phyloP scores from a whole-genome alignment of 768 basidiomycete species.

The Hydnomerulius pinastri region DNA sequence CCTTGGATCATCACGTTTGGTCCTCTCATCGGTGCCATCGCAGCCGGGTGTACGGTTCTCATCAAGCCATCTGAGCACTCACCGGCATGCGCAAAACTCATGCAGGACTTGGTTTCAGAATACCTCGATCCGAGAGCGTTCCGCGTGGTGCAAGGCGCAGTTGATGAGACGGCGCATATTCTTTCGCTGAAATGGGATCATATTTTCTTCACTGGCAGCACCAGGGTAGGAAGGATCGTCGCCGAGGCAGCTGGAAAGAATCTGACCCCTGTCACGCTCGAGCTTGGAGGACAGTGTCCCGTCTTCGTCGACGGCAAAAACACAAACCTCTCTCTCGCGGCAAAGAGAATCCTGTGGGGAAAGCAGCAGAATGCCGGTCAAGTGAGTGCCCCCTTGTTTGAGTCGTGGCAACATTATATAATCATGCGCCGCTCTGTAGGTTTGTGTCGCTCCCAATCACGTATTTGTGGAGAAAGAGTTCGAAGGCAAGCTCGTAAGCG shows the following conservation, averaged over 20 bases:
- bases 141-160: constrained; percentile 47
- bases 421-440: constrained; percentile 9
- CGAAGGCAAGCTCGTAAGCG: constrained; percentile 45
- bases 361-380: constrained; percentile 65
- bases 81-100: constrained; percentile 43
- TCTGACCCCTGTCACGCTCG: constrained; percentile 45
- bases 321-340: constrained; percentile 47
- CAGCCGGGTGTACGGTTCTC: constrained; percentile 61
- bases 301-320: constrained; percentile 39
- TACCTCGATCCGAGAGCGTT: constrained; percentile 50
- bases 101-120: constrained; percentile 52
- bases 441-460: constrained; percentile 41
- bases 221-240: constrained; percentile 38
- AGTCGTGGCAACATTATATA: not conserved
- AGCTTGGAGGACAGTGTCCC: constrained; percentile 39
- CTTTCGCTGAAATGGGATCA: not conserved
- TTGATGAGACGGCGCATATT: constrained; percentile 39
- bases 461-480: constrained; percentile 39
- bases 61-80: constrained; percentile 64
- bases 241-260: constrained; percentile 45
- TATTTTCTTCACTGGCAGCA: constrained; percentile 33
- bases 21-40: constrained; percentile 63
- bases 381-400: constrained; percentile 27
- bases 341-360: constrained; percentile 62
- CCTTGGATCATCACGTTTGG: constrained; percentile 53